A percentile compares a stretch with the other conserved stretches of the same genome.
Evolutionary conservation across 768 basidiomycete genomes (phyloP).

Genomic region (Serpula lacrymans): DNA sequence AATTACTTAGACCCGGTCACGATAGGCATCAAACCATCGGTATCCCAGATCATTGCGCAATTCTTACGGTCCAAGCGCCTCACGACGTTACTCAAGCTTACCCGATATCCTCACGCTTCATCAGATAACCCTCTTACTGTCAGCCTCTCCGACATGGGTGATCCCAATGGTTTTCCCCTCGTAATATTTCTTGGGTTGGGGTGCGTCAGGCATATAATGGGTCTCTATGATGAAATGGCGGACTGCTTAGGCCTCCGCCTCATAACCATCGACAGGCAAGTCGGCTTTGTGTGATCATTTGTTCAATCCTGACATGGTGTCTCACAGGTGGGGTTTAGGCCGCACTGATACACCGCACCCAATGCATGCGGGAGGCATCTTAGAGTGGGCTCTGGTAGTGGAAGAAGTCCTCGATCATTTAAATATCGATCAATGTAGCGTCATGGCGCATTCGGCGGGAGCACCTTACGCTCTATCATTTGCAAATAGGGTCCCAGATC

Average conservation of each 20-base stretch:
- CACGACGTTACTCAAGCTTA: constrained; percentile 78
- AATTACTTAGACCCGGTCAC: constrained; percentile 23
- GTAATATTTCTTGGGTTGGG: constrained; percentile 92
- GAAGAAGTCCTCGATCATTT: constrained; percentile 86
- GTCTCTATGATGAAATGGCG: constrained; percentile 95
- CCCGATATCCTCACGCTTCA: constrained; percentile 76
- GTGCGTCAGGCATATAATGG: constrained; percentile 92
- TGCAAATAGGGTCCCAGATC: constrained; percentile 68
- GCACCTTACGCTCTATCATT: constrained; percentile 92
- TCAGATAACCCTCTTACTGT: constrained; percentile 72
- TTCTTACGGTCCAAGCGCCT: constrained; percentile 85
- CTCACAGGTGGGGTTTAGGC: constrained; percentile 83
- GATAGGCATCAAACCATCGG: constrained; percentile 44
- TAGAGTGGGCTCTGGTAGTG: constrained; percentile 88
- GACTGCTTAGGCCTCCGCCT: constrained; percentile 79
- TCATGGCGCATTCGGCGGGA: constrained; percentile 96
- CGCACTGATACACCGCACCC: constrained; percentile 68
- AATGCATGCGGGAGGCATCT: constrained; percentile 71
- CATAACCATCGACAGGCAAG: constrained; percentile 90
- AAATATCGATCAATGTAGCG: constrained; percentile 72
- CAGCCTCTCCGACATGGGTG: constrained; percentile 92
- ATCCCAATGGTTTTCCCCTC: constrained; percentile 80
- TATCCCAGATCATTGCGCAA: constrained; percentile 74
- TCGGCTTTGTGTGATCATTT: too few relatives aligned
- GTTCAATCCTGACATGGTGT: constrained; percentile 14